Evolutionary conservation across 805 yeast species (phyloP).

Genomic region (Pichia eremophila): DNA sequence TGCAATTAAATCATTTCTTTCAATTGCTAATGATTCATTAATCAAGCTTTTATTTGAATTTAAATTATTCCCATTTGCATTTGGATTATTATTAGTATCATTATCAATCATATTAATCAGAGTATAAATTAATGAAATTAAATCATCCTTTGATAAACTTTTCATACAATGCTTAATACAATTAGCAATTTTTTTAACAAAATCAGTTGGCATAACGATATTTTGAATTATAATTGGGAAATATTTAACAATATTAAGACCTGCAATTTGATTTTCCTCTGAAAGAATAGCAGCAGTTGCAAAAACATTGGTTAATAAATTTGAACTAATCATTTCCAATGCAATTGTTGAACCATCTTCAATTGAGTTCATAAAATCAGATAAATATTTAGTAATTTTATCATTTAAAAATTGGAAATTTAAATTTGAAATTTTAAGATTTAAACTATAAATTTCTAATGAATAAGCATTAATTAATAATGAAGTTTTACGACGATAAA

Average conservation of each 20-base stretch:
- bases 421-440: constrained; percentile 37
- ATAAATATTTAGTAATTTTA: constrained; percentile 41
- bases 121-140: constrained; percentile 77
- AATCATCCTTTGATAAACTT: constrained; percentile 68
- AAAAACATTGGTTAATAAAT: constrained; percentile 30
- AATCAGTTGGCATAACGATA: constrained; percentile 35
- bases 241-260: constrained; percentile 25
- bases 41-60: constrained; percentile 4
- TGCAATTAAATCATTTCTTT: constrained; percentile 31
- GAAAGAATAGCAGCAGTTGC: constrained; percentile 26
- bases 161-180: constrained; percentile 59
- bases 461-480: constrained; percentile 24
- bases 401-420: constrained; percentile 34
- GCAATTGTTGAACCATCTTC: constrained; percentile 39
- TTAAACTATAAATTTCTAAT: constrained; percentile 54
- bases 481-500: constrained; percentile 20
- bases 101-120: constrained; percentile 53
- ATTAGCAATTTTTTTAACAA: constrained; percentile 45
- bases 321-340: constrained; percentile 42
- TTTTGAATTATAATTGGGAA: constrained; percentile 48
- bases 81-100: background rate
- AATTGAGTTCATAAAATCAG: constrained; percentile 15
- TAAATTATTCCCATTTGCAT: constrained; percentile 7
- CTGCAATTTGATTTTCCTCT: constrained; percentile 31
- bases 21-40: constrained; percentile 14